These are phyloP conservation scores for Peronospora destructor DNA, from an alignment of 352 stramenopile species.

Conservation along the genomic window DNA sequence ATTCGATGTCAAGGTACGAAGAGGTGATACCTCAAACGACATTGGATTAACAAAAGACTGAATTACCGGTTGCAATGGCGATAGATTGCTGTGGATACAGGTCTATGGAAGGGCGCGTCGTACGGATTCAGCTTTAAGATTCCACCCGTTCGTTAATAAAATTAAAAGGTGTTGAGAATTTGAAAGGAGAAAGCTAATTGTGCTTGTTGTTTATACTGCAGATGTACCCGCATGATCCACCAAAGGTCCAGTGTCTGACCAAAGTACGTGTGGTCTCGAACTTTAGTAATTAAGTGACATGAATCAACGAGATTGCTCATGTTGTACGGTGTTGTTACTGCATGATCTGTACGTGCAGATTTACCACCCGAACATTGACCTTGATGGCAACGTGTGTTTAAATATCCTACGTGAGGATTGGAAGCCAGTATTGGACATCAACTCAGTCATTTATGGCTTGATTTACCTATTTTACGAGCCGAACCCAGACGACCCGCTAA, in stretches of 20 bases:
- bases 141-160: conserved; percentile 65
- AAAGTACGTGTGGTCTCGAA: conserved; percentile 47
- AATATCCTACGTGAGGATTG: conserved; percentile 98
- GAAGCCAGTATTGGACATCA: conserved; percentile 98
- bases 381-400: conserved; percentile 97
- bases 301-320: conserved; percentile 3
- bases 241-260: conserved; percentile 95
- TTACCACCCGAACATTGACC: conserved; percentile 98
- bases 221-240: conserved; percentile 94
- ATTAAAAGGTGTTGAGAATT: neutral
- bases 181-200: neutral
- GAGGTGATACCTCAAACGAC: neutral
- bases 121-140: conserved; percentile 98
- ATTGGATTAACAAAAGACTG: neutral
- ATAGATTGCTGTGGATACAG: conserved; percentile 90
- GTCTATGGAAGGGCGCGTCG: conserved; percentile 94
- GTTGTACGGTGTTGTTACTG: neutral
- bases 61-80: conserved; percentile 2
- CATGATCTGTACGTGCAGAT: conserved; percentile 50
- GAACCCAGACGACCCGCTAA: conserved; percentile 98
- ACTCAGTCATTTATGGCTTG: conserved; percentile 98
- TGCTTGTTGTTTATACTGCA: conserved; percentile 19
- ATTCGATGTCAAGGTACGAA: conserved; percentile 81
- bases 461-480: conserved; percentile 99
- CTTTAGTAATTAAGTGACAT: neutral